Evolutionary conservation across 768 basidiomycete genomes (phyloP).

Genomic region (Phaeotremella skinneri): DNA sequence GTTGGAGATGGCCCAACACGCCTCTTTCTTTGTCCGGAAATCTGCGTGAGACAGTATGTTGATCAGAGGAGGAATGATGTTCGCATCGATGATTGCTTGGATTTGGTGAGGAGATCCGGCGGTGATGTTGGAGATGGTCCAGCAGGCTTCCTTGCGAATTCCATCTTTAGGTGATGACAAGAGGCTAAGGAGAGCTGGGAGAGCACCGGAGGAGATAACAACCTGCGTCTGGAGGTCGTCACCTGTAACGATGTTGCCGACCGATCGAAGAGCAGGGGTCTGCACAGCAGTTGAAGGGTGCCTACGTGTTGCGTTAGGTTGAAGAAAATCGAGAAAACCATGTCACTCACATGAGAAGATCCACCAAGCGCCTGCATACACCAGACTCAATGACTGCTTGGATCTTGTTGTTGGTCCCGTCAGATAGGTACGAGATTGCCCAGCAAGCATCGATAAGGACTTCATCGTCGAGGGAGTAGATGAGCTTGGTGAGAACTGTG

Average conservation of each 20-base stretch:
- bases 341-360: slow-evolving; percentile 73
- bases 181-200: slow-evolving; percentile 87
- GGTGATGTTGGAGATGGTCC: slow-evolving; percentile 99
- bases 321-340: background rate
- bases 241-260: slow-evolving; percentile 98
- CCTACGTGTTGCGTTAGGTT: slow-evolving; percentile 34
- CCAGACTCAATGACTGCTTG: slow-evolving; percentile 99
- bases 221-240: slow-evolving; percentile 99
- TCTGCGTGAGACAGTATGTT: slow-evolving; percentile 97
- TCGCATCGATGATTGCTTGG: slow-evolving; percentile 91
- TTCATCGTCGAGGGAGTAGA: slow-evolving; percentile 98
- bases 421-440: slow-evolving; percentile 99
- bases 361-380: slow-evolving; percentile 94
- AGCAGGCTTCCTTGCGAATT: slow-evolving; percentile 98
- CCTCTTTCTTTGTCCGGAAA: slow-evolving; percentile 99
- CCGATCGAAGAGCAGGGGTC: slow-evolving; percentile 94
- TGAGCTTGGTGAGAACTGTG: slow-evolving; percentile 93
- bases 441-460: slow-evolving; percentile 99
- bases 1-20: slow-evolving; percentile 99
- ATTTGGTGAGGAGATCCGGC: slow-evolving; percentile 97
- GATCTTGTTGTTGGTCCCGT: slow-evolving; percentile 98
- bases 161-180: slow-evolving; percentile 97
- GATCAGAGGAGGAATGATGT: slow-evolving; percentile 92
- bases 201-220: slow-evolving; percentile 94
- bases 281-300: slow-evolving; percentile 77